Evolutionary conservation across 148 eudicot genomes (phyloP), one percentile per base, ranked within the genome.

Genomic region (Chenopodium berlandieri): DNA sequence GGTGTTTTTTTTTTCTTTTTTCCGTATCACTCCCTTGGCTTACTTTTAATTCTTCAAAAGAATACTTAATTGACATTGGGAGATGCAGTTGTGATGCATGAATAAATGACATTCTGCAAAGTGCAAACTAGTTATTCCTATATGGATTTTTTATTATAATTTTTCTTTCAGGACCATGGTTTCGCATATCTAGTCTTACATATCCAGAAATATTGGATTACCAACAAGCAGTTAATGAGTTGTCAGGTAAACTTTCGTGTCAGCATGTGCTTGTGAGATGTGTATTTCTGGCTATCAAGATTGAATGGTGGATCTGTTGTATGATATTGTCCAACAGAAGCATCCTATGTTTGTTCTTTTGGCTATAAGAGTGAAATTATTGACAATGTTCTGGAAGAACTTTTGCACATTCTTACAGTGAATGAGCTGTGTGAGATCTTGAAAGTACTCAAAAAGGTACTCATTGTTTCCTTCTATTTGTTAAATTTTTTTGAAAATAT

Each of bases 111-210:
- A 47, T 66, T 44, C 48, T 78, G 65, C 66, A 64, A 37, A 44
- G 25, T 78, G 65, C 66, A 64, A 27, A 44, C 34, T 68, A 50
- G 25, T 34, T 25, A 20, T 64, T 70, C 20, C 34, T 58, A 23
- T 56, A 17, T 60, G 9, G 23, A 64, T 56, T 66, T 14, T 47
- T 11, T 19, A 23, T 4, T 1, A 22, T 2, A 23, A 7, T 75
- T 30, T 75, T 74, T 48, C 23, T 68, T 77, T 70, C 91, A 95
- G 98, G 98, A 73, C 98, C 98, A 79, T 95, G 97, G 97, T 95
- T 95, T 84, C 97, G 94, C 79, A 77, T 86, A 78, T 88, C 93
- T 80, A 91, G 74, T 80, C 80, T 95, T 75, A 88, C 89, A 73
- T 95, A 95, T 81, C 80, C 89, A 17, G 98, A 95, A 84, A 90